Percentiles rank a stretch among this genome's conserved stretches.
These are phyloP conservation scores for Elymus sibiricus DNA, from an alignment of 176 grass and related monocot genomes.

Conservation along the genomic window DNA sequence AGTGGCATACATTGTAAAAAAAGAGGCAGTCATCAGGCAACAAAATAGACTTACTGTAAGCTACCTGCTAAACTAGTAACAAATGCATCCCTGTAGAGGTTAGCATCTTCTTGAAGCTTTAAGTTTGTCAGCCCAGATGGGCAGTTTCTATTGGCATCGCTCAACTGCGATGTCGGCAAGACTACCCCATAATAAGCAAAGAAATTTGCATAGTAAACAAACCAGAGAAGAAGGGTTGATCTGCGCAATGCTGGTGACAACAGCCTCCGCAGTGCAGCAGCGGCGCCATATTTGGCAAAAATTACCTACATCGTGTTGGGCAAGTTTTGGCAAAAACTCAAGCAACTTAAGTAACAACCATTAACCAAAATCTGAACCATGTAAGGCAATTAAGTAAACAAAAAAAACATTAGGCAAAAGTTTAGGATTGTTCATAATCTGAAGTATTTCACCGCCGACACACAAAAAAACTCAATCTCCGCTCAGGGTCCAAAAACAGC, in stretches of 20 bases:
- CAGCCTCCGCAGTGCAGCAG: constrained; percentile 34
- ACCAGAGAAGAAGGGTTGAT: constrained; percentile 69
- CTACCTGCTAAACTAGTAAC: constrained; percentile 65
- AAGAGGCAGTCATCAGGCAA: neutral
- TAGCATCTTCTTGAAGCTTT: neutral
- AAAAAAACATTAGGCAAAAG: too few species aligned
- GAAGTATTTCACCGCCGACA: too few species aligned
- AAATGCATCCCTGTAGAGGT: constrained; percentile 56
- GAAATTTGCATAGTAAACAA: constrained; percentile 59
- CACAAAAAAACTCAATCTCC: too few species aligned
- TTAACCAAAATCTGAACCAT: too few species aligned
- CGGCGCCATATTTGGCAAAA: too few species aligned
- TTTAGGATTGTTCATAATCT: too few species aligned
- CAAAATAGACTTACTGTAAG: neutral
- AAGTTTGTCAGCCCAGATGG: neutral
- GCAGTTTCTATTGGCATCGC: constrained; percentile 37
- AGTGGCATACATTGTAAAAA: too few species aligned
- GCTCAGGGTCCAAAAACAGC: too few species aligned
- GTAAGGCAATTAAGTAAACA: too few species aligned
- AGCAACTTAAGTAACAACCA: too few species aligned
- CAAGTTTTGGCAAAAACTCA: too few species aligned
- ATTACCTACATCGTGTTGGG: too few species aligned
- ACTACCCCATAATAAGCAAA: constrained; percentile 72
- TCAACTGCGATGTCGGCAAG: constrained; percentile 54
- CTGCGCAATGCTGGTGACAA: constrained; percentile 43